phyloP scores from a whole-genome alignment of 768 basidiomycete species.

The Epithele typhae region DNA sequence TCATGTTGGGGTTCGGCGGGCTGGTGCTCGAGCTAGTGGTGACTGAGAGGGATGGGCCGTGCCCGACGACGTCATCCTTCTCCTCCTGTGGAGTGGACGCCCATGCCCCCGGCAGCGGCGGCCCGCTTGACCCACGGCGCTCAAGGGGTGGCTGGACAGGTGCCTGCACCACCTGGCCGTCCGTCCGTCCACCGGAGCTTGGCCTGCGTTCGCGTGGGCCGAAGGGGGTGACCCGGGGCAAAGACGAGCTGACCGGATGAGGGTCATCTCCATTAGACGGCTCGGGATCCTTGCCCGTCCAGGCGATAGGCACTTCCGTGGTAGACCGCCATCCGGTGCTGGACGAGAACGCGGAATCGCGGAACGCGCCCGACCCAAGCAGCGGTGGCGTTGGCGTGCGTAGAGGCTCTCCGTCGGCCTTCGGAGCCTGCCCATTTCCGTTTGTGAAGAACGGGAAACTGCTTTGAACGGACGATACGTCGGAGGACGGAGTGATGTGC shows the following conservation, averaged over 20 bases:
- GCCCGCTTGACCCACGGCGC: slow-evolving; percentile 23
- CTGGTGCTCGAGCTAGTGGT: slow-evolving; percentile 10
- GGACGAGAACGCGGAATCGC: slow-evolving; percentile 61
- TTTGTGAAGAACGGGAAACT: too few species aligned
- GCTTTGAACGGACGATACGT: too few species aligned
- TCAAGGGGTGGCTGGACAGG: slow-evolving; percentile 11
- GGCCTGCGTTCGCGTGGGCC: slow-evolving; percentile 9
- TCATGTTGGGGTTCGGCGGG: slow-evolving; percentile 11
- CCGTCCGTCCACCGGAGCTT: slow-evolving; percentile 2
- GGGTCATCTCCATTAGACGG: slow-evolving; percentile 3
- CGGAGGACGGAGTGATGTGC: neutral
- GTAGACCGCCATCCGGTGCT: slow-evolving; percentile 40
- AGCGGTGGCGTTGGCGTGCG: slow-evolving; percentile 34
- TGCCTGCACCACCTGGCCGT: neutral
- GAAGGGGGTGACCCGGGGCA: slow-evolving; percentile 6
- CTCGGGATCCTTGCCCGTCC: slow-evolving; percentile 48
- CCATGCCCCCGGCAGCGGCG: slow-evolving; percentile 52
- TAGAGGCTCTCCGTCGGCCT: too few species aligned
- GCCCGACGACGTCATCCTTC: slow-evolving; percentile 23
- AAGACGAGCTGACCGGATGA: slow-evolving; percentile 2
- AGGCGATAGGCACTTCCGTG: slow-evolving; percentile 54
- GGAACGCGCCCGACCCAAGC: slow-evolving; percentile 55
- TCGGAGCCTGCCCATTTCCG: too few species aligned
- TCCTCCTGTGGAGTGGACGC: slow-evolving; percentile 51
- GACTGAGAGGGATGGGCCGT: neutral